Base-by-base conservation (phyloP, 345 rosid species). In the Sisymbrium irio region DNA sequence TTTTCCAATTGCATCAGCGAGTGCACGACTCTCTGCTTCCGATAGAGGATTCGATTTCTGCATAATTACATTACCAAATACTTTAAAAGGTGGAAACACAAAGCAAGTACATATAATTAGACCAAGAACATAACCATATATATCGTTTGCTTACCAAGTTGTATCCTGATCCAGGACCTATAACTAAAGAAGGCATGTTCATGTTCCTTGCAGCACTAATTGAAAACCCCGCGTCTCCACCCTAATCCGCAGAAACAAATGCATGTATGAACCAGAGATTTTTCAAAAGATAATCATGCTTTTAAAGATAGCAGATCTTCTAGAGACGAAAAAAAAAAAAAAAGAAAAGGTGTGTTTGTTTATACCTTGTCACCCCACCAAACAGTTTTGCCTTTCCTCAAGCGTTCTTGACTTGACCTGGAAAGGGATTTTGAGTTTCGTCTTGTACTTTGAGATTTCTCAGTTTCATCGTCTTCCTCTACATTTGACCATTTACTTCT, bases 151-250 rank as follows among this genome's bases (percentile, higher is more conserved):
- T 78, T 39, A 89, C 93, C 97, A 85, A 68, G 80, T 93, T 91
- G 80, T 93, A 93, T 76, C 98, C 98, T 36, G 92, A 83, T 63
- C 98, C 97, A 0, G 92, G 92, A 69, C 98, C 97, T 80, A 91
- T 93, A 49, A 87, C 88, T 77, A 91, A 78, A 32, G 94, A 89
- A 25, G 71, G 63, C 75, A 71, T 69, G 60, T 82, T 85, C 55
- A 86, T 81, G 76, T 78, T 87, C 85, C 85, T 87, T 47, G 86
- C 80, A 7, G 87, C 91, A 72, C 84, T 86, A 35, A 89, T 89
- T 51, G 89, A 93, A 74, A 93, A 93, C 11, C 98, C 98, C 6
- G 86, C 84, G 42, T 84, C 79, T 51, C 86, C 87, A 58, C 77
- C 88, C 97, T 91, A 80, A 22, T 53, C 56, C 41, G 0, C 20